Base-by-base conservation (phyloP, 1,284 basidiomycete genomes). In the Apiotrichum sp. region DNA sequence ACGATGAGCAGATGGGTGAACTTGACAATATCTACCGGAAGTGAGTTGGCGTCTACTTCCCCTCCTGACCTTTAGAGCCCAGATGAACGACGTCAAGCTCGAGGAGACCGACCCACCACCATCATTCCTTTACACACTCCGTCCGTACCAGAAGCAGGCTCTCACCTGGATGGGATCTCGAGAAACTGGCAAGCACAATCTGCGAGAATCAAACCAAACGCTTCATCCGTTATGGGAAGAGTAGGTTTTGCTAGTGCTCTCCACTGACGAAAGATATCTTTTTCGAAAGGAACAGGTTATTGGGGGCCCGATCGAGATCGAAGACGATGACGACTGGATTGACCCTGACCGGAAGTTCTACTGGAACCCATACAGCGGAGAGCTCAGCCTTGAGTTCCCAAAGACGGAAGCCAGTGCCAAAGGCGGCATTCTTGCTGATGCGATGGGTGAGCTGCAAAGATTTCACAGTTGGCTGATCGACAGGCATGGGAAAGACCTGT, bases 171-270 rank as follows among this genome's bases (percentile, higher is more conserved):
- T 98, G 93, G 80, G 84, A 62, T 88, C 86, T 1, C 82, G 93
- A 63, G 95, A 97, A 76, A 83, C 80, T 0, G 87, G 86, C 2
- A 80, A 83, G 29, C 78, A 80, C 58, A 83, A 85, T 50, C 85
- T 86, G 16, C 82, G 89, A 49, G 84, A 89, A 31, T 55, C 56
- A 31, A 62, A 62, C 64, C 80, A 80, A 6, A 85, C 87, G 1
- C 85, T 98, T 80, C 91, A 98, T 76, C 95, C 95, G 0, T 75
- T 98, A 9, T 98, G 93, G 93, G 88, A 89, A 77, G 85, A 92
- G 88, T 96, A 31, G 36, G 75, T 71, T 84, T 76, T 48, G 6
- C 4, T 7, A 39, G 44, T 29, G 1, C 14, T 16, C 29, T 16
- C 6, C 29, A 3, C 44, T 46, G n/a, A 39, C 13, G 4, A 22